These are phyloP conservation scores for Citrus hindsii DNA, from an alignment of 345 rosid species.

Conservation along the genomic window DNA sequence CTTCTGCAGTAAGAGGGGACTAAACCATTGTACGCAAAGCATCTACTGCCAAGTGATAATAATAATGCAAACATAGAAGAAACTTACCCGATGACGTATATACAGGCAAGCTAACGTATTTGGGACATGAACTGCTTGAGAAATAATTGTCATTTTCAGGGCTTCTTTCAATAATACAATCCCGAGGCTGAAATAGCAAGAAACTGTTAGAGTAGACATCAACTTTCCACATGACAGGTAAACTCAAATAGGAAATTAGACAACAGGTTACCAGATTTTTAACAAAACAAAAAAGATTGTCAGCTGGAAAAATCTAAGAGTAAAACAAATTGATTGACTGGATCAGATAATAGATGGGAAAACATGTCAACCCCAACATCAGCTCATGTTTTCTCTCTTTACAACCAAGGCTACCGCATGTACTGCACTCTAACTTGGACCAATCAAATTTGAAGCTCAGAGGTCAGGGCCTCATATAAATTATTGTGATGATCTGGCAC, in stretches of 20 bases:
- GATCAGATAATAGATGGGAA: background rate
- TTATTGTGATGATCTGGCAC: background rate
- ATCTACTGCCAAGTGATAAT: background rate
- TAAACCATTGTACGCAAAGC: background rate
- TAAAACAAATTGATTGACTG: background rate
- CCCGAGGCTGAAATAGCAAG: constrained; percentile 58
- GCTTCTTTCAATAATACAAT: constrained; percentile 38
- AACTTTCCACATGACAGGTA: constrained; percentile 8
- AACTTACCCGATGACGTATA: constrained; percentile 53
- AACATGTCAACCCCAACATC: background rate
- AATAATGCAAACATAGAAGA: background rate
- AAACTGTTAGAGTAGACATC: constrained; percentile 16
- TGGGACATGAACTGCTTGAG: constrained; percentile 65
- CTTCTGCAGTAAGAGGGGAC: background rate
- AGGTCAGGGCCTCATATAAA: background rate
- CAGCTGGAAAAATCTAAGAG: background rate
- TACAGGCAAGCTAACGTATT: constrained; percentile 75
- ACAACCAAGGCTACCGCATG: background rate
- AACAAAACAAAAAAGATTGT: background rate
- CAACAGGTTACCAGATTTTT: background rate
- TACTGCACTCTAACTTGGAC: background rate
- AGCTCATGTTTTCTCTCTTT: background rate
- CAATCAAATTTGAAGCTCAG: background rate
- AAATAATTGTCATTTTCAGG: constrained; percentile 21
- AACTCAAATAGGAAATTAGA: background rate